Evolutionary conservation across 1,284 basidiomycete genomes (phyloP).

Genomic region (Tilletia indica): DNA sequence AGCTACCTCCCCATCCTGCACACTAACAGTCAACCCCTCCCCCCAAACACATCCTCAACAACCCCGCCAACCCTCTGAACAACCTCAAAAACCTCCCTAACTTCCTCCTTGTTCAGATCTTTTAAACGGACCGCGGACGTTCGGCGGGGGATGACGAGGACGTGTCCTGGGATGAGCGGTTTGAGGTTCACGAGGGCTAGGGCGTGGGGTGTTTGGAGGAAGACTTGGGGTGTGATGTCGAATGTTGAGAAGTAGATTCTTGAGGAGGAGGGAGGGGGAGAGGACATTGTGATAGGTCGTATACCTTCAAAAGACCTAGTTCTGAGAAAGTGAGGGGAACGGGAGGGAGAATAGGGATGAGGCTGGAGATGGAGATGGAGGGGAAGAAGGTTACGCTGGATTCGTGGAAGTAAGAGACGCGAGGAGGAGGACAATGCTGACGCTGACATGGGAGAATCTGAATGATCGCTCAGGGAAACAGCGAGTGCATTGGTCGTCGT

Average conservation of each 20-base stretch:
- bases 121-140: constrained; percentile 36
- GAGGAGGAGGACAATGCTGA: too few relatives aligned
- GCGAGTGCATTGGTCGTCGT: too few relatives aligned
- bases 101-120: constrained; percentile 32
- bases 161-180: constrained; percentile 52
- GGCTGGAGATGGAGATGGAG: too few relatives aligned
- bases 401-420: too few relatives aligned
- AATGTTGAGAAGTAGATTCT: constrained; percentile 31
- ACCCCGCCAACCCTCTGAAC: constrained; percentile 42
- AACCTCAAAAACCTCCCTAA: constrained; percentile 38
- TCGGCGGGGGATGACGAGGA: constrained; percentile 45
- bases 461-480: too few relatives aligned
- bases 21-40: constrained; percentile 44
- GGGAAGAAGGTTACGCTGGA: too few relatives aligned
- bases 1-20: constrained; percentile 49
- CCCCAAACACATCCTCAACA: constrained; percentile 40
- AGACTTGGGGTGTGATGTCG: constrained; percentile 31
- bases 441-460: too few relatives aligned
- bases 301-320: too few relatives aligned
- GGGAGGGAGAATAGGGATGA: too few relatives aligned
- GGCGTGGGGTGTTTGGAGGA: constrained; percentile 9
- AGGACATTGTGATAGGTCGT: too few relatives aligned
- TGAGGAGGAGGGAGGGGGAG: too few relatives aligned
- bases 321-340: too few relatives aligned
- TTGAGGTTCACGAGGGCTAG: constrained; percentile 52